Percentiles rank a stretch among this genome's conserved stretches.
Conservation (phyloP, 176 grass and related monocot species). For the Avena atlantica region DNA sequence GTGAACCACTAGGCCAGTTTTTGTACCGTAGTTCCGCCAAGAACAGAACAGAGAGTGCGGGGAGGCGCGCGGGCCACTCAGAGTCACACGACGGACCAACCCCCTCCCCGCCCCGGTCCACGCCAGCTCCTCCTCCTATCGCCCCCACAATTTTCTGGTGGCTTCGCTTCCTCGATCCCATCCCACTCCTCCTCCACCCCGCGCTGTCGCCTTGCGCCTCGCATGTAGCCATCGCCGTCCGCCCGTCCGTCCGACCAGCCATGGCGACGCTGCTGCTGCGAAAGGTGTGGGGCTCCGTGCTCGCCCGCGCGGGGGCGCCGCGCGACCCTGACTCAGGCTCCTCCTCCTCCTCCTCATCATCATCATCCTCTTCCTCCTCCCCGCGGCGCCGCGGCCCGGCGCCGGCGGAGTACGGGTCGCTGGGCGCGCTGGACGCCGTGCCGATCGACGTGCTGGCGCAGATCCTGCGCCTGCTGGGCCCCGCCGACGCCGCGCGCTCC, state of each 20-base stretch:
- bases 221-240: conserved; percentile 13
- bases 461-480: conserved; percentile 77
- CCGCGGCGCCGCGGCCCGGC: conserved; percentile 23
- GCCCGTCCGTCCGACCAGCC: neutral
- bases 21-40: too few species aligned
- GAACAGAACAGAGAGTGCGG: too few species aligned
- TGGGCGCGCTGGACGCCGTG: conserved; percentile 70
- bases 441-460: conserved; percentile 79
- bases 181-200: neutral
- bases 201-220: neutral
- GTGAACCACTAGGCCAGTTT: too few species aligned
- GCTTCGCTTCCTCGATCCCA: neutral
- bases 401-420: conserved; percentile 31
- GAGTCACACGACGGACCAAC: conserved; percentile 24
- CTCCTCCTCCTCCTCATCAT: neutral
- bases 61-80: neutral
- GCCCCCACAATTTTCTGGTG: neutral
- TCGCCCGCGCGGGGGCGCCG: conserved; percentile 39
- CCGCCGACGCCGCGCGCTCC: conserved; percentile 63
- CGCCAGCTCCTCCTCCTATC: neutral
- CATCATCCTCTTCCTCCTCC: conserved; percentile 23
- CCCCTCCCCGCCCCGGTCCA: neutral
- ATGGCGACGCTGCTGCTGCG: conserved; percentile 77
- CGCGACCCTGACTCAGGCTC: neutral
- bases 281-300: conserved; percentile 78